Evolutionary conservation across 2,329 filamentous ascomycete genomes (phyloP), one percentile per base, ranked within the genome.

Genomic region (Alternaria dauci): DNA sequence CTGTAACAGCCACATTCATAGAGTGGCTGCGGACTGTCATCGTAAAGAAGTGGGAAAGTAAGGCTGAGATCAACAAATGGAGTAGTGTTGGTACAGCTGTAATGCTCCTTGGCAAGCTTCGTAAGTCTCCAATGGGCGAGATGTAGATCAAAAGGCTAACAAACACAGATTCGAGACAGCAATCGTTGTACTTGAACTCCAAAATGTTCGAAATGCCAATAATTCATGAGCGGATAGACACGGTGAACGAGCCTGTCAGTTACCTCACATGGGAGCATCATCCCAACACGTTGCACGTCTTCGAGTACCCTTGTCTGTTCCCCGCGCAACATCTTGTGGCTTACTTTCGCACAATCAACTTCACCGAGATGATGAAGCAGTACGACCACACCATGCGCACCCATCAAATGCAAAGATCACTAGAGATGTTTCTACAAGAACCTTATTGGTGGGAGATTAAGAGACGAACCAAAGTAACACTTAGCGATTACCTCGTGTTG

Each of bases 321-420:
- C 88, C 86, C 20, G 85, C 89, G 0, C 84, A 89, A 0, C 87
- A 88, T 1, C 81, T 96, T 3, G 89, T 96, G 3, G 88, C 88
- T 0, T 96, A 93, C 75, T 97, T 98, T 76, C 89, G 94, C 18
- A 88, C 92, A 4, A 89, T 97, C 71, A 97, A 97, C 74, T 93
- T 95, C 71, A 88, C 91, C 0, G 86, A 86, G 16, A 98, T 98
- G 94, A 92, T 89, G 67, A 87, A 89, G 59, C 87, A 90, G 16
- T 93, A 89, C 69, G 91, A 95, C 71, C 66, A 70, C 12, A 73
- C 75, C 4, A 67, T 71, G 30, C 72, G 72, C 18, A 70, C 66
- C 6, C 62, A 63, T 8, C 70, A 75, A 20, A 70, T 80, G 59
- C 61, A 72, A 52, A 67, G 64, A 42, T 65, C 68, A 5, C 59